Evolutionary conservation across 2,329 filamentous ascomycete species (phyloP), one percentile per base, ranked within the genome.

Genomic region (Pseudogymnoascus sp.): DNA sequence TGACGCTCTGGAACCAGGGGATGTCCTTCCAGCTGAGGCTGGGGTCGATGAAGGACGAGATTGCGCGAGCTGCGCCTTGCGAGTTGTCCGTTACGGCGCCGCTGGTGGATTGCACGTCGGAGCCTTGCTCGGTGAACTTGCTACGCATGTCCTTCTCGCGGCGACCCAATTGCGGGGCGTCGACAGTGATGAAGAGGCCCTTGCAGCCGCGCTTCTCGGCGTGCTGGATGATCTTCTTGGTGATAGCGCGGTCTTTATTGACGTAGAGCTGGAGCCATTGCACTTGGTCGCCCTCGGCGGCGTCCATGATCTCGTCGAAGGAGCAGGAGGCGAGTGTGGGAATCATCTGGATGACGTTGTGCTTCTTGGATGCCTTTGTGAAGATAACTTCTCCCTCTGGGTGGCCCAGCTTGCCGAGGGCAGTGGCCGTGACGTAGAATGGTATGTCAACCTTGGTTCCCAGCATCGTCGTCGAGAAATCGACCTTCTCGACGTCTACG

Each of bases 271-370:
- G 95, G 68, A 99, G 81, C 95, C 95, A 99, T 77, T 97, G 95
- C 4, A 92, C 86, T 76, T 97, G 93, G 66, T 89, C 87, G 50
- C 84, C 89, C 67, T 84, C 80, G 31, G 82, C 84, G 16, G 93
- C 95, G 75, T 97, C 95, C 67, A 96, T 81, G 65, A 99, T 96
- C 77, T 99, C 93, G 78, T 99, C 95, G 71, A 99, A 97, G 1
- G 92, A 95, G 79, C 95, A 97, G 1, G 92, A 97, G 1, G 95
- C 95, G 6, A 99, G 82, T 2, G 95, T 99, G 1, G 95, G 95
- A 66, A 99, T 97, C 95, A 99, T 99, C 77, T 99, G 95, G 66
- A 97, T 85, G 61, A 97, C 88, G 72, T 93, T 86, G 81, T 97
- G 93, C 72, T 89, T 90, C 73, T 83, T 82, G 1, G 95, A 88